Base-by-base conservation (phyloP, 2,329 filamentous ascomycete species). In the Amauroascus verrucosus region DNA sequence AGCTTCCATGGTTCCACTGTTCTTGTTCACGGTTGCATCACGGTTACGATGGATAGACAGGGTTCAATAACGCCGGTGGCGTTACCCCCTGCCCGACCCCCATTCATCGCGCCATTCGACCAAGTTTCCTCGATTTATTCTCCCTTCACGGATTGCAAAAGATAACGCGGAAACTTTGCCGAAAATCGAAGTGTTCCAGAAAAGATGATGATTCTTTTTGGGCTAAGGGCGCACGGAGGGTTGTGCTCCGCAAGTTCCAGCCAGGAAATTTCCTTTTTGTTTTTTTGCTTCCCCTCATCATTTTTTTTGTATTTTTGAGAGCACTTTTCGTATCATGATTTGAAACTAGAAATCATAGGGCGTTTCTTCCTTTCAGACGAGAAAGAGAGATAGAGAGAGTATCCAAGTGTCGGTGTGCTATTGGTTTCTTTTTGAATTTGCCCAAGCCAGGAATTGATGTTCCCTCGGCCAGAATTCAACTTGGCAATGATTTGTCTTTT, bases 1-100 rank as follows among this genome's bases (percentile, higher is more conserved):
- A 49, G 47, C 47, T 49, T 49, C 47, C 14, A 40, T 28, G 47
- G 47, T 49, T 49, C 47, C 47, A 49, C 47, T 28, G 35, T 8
- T n/a, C 47, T 40, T 48, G 47, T 32, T 40, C 33, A 49, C 28
- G 33, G 47, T 49, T 40, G 47, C 47, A 49, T 40, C 47, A 49
- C 47, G 13, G 47, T 49, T 49, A 30, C 47, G 16, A 16, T 48
- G 33, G 9, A 18, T 18, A 22, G 20, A 28, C 33, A 49, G 35
- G 33, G 35, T 30, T 18, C 3, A 38, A 26, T 38, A 16, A 37
- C 28, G 26, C 6, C 46, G 16, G 46, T 48, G 46, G 46, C 32
- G 46, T 37, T 38, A 11, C 14, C 38, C n/a, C 14, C 18, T 18
- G 7, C 13, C n/a, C n/a, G n/a, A n/a, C 16, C 14, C 24, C 18